A percentile compares a stretch with the other conserved stretches of the same genome.
phyloP scores from a whole-genome alignment of 306 rosid species.

The Inga laurina region DNA sequence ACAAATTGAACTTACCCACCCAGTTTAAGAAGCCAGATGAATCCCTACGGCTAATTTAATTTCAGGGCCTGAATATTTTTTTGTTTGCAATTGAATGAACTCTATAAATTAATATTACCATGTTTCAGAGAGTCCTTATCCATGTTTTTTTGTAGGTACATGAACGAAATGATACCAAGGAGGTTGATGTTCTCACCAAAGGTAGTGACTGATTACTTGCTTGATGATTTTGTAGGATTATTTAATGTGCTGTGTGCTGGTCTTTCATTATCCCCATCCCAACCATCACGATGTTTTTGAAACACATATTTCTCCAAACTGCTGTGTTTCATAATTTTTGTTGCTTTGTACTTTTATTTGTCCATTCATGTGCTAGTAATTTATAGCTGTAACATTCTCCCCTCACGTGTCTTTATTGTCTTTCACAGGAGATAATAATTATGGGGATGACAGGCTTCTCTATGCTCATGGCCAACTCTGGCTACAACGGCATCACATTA shows the following conservation, averaged over 20 bases:
- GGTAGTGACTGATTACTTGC: slow-evolving; percentile 42
- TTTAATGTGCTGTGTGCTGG: background rate
- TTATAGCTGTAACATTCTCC: background rate
- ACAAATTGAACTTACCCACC: background rate
- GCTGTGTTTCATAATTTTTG: background rate
- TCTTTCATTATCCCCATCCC: background rate
- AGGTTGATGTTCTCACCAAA: slow-evolving; percentile 91
- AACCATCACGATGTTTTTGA: background rate
- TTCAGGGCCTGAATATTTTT: background rate
- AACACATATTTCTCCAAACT: background rate
- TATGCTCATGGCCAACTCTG: slow-evolving; percentile 94
- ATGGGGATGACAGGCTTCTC: slow-evolving; percentile 87
- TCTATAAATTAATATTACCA: background rate
- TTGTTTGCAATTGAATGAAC: background rate
- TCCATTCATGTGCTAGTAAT: background rate
- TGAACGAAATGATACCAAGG: slow-evolving; percentile 74
- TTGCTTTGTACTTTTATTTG: background rate
- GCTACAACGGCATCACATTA: slow-evolving; percentile 89
- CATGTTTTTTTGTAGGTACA: slow-evolving; percentile 68
- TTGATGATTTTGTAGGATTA: background rate
- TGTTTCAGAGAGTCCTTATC: background rate
- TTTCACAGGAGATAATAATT: slow-evolving; percentile 81
- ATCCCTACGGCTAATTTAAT: background rate
- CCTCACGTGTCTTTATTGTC: background rate
- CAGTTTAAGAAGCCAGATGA: background rate